phyloP scores from a whole-genome alignment of 257 asterid genomes.

The Salvia hispanica region DNA sequence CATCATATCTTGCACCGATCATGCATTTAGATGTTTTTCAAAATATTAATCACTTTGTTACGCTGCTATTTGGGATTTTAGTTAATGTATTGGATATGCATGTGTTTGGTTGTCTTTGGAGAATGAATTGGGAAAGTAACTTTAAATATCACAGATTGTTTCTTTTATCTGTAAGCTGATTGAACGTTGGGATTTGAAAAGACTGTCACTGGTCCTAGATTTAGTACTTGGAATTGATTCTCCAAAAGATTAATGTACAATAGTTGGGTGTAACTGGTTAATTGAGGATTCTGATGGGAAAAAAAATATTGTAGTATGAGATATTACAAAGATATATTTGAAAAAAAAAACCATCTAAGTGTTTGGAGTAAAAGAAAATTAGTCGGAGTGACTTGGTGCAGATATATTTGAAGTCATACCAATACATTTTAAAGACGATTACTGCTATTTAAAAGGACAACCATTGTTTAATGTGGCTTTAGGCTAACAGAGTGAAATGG shows the following conservation, averaged over 20 bases:
- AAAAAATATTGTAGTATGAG: not conserved
- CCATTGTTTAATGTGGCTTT: not conserved
- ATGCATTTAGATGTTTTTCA: not conserved
- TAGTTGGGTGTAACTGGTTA: not conserved
- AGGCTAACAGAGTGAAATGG: slow-evolving; percentile 36
- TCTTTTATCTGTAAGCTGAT: slow-evolving; percentile 17
- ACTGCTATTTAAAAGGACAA: too few relatives aligned
- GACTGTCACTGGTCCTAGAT: not conserved
- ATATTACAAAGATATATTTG: not conserved
- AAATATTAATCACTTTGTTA: too few relatives aligned
- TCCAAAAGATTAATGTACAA: not conserved
- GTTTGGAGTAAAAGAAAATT: too few relatives aligned
- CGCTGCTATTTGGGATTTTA: not conserved
- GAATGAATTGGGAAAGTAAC: not conserved
- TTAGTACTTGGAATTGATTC: slow-evolving; percentile 2
- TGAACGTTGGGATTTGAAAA: not conserved
- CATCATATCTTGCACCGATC: not conserved
- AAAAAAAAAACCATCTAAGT: not conserved
- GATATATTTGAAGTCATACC: not conserved
- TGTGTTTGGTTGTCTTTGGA: slow-evolving; percentile 4
- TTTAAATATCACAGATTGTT: not conserved
- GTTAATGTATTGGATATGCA: not conserved
- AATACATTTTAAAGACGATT: not conserved
- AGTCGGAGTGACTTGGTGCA: not conserved
- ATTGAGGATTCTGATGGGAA: not conserved